Conservation (phyloP, 257 asterid species). For the Nicotiana undulata region DNA sequence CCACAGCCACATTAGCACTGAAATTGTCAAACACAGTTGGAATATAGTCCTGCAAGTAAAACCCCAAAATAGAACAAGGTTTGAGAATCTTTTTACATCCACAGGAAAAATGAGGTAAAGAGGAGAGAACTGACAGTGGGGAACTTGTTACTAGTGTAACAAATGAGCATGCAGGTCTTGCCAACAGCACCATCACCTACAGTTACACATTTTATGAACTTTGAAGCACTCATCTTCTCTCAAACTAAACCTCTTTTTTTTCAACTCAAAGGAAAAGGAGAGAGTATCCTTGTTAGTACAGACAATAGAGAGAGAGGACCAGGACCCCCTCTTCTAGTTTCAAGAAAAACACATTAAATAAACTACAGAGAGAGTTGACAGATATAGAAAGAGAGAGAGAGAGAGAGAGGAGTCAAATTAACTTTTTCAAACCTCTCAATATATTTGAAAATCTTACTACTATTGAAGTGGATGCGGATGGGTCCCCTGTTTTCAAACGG, state of each 20-base stretch:
- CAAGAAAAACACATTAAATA: slow-evolving; percentile 44
- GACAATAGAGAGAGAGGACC: slow-evolving; percentile 37
- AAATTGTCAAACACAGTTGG: slow-evolving; percentile 78
- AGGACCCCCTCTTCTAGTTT: slow-evolving; percentile 24
- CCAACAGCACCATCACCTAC: slow-evolving; percentile 99
- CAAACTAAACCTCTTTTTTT: slow-evolving; percentile 1
- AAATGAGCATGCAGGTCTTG: slow-evolving; percentile 96
- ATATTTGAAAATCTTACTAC: slow-evolving; percentile 42
- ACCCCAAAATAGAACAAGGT: background rate
- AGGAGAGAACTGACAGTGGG: slow-evolving; percentile 58
- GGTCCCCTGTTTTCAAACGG: slow-evolving; percentile 63
- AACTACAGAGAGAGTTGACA: slow-evolving; percentile 2
- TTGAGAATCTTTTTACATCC: background rate
- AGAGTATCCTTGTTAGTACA: slow-evolving; percentile 13
- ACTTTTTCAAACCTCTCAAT: slow-evolving; percentile 36
- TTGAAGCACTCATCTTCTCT: slow-evolving; percentile 76
- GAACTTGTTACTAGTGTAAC: slow-evolving; percentile 93
- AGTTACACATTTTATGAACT: slow-evolving; percentile 93
- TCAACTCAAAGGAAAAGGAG: slow-evolving; percentile 7
- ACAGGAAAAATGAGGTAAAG: background rate
- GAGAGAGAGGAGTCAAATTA: slow-evolving; percentile 24
- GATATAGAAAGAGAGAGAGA: slow-evolving; percentile 22
- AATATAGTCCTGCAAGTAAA: slow-evolving; percentile 38
- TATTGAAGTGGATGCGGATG: slow-evolving; percentile 15
- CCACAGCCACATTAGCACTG: slow-evolving; percentile 71